Conservation (phyloP, 1,284 basidiomycete genomes). For the Irpex lacteus region DNA sequence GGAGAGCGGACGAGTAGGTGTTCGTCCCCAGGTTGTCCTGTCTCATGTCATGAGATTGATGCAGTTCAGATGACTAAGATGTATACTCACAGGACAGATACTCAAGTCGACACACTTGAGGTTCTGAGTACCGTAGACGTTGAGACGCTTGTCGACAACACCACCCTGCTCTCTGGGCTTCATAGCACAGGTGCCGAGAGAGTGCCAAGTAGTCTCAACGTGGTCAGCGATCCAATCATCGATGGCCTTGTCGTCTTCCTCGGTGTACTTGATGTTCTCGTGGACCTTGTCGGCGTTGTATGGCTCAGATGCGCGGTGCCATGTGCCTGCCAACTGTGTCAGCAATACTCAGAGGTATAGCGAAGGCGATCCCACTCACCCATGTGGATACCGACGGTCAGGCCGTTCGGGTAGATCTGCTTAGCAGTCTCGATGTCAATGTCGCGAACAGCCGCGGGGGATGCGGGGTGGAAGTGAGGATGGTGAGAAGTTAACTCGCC, state of each 20-base stretch:
- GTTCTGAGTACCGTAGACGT: constrained; percentile 72
- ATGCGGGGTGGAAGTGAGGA: constrained; percentile 70
- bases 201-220: constrained; percentile 77
- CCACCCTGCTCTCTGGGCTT: constrained; percentile 76
- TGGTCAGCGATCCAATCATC: constrained; percentile 68
- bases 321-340: constrained; percentile 39
- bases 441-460: constrained; percentile 54
- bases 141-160: constrained; percentile 70
- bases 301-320: constrained; percentile 55
- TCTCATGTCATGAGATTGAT: not conserved
- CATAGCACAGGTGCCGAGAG: constrained; percentile 59
- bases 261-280: constrained; percentile 60
- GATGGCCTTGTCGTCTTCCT: constrained; percentile 67
- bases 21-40: constrained; percentile 72
- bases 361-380: constrained; percentile 30
- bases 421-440: constrained; percentile 71
- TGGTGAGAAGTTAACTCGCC: constrained; percentile 71
- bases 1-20: constrained; percentile 66
- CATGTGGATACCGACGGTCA: constrained; percentile 74
- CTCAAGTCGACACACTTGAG: constrained; percentile 67
- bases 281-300: constrained; percentile 58
- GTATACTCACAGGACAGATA: constrained; percentile 57
- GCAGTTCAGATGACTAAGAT: not conserved
- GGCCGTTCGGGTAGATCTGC: constrained; percentile 54
- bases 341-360: not conserved